Percentiles rank a stretch among this genome's conserved stretches.
Evolutionary conservation across 768 basidiomycete species (phyloP).

Genomic region (Crepidotus variabilis): DNA sequence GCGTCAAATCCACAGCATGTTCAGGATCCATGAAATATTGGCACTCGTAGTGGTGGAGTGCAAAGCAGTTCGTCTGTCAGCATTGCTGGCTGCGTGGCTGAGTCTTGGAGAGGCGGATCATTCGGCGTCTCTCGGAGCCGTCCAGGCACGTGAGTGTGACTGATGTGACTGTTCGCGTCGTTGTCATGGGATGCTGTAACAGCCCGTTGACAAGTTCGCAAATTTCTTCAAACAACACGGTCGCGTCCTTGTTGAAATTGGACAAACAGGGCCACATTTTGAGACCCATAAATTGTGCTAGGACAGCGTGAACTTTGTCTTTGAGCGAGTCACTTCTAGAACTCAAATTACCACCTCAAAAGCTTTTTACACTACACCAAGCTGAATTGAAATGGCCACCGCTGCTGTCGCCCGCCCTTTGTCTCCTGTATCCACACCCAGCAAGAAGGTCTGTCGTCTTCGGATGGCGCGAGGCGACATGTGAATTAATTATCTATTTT

Average conservation of each 20-base stretch:
- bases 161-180: too few relatives aligned
- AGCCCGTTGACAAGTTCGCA: conserved; percentile 3
- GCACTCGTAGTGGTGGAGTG: not conserved
- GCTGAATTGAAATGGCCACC: conserved; percentile 25
- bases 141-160: too few relatives aligned
- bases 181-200: too few relatives aligned
- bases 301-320: conserved; percentile 1
- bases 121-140: too few relatives aligned
- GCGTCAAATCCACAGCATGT: conserved; percentile 6
- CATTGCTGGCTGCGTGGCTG: too few relatives aligned
- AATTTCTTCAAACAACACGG: conserved; percentile 17
- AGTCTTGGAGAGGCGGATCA: too few relatives aligned
- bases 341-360: not conserved
- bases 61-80: not conserved
- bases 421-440: conserved; percentile 39
- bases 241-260: conserved; percentile 19
- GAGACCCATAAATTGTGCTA: conserved; percentile 19
- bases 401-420: conserved; percentile 20
- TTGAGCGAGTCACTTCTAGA: not conserved
- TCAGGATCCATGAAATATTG: conserved; percentile 15
- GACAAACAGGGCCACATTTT: conserved; percentile 36
- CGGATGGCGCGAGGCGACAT: conserved; percentile 5
- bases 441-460: conserved; percentile 41
- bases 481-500: conserved; percentile 8
- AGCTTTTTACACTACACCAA: conserved; percentile 4